Evolutionary conservation across 176 grass and related monocot genomes (phyloP).

Genomic region (Dendrocalamus sinicus): DNA sequence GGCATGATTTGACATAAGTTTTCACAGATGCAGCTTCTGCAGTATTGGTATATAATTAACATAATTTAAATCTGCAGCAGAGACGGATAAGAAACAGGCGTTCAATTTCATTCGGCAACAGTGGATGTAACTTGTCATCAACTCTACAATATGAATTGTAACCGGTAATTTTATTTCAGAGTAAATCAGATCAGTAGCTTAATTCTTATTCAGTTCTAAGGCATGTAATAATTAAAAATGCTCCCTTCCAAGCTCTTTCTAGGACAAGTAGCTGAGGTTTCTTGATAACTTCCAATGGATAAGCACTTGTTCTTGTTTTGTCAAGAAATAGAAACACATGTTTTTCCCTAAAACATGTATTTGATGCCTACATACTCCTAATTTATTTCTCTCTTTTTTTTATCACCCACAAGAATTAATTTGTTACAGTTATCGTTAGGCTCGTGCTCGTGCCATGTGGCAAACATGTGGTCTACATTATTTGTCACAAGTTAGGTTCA

Average conservation of each 20-base stretch:
- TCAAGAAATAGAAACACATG: neutral
- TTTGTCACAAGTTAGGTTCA: neutral
- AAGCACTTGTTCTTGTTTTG: neutral
- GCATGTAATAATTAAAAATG: neutral
- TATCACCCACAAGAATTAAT: neutral
- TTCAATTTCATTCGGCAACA: neutral
- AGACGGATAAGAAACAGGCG: neutral
- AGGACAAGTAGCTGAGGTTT: constrained; percentile 17
- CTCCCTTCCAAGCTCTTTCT: neutral
- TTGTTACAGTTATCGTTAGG: neutral
- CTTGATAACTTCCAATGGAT: neutral
- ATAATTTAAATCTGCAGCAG: neutral
- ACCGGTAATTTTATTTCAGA: neutral
- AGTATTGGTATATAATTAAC: constrained; percentile 1
- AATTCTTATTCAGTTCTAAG: neutral
- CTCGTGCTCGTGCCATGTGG: neutral
- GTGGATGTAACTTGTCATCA: neutral
- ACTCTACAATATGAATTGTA: neutral
- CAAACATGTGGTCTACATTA: neutral
- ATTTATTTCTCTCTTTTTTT: neutral
- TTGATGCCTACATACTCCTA: neutral
- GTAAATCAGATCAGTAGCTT: neutral
- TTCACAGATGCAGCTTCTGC: neutral
- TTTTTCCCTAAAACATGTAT: neutral
- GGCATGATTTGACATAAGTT: constrained; percentile 17